Evolutionary conservation across 371 early-diverging fungal species (phyloP), one percentile per base, ranked within the genome.

Genomic region (Syncephalastrum contaminatum): DNA sequence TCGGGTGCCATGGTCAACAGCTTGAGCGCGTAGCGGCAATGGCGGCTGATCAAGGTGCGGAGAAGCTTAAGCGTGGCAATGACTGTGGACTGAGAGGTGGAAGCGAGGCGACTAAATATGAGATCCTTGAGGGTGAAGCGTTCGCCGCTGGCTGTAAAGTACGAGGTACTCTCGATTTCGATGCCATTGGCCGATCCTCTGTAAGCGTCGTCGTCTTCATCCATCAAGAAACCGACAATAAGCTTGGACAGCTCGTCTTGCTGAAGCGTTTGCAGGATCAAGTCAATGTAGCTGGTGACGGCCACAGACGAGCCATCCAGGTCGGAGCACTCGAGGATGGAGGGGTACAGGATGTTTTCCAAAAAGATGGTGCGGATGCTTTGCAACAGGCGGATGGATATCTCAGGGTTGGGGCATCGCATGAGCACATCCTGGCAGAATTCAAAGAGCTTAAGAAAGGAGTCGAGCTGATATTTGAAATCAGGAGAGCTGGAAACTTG

Each of bases 221-320:
- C 84, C 58, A 92, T 69, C 43, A 91, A 52, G 59, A 90, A 91
- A 4, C 83, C 79, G 47, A 87, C 75, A 19, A 93, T 70, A 4
- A 87, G 58, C 39, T 84, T 80, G 12, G 86, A 81, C 53, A 93
- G 64, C 21, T 83, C 80, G 43, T 88, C 85, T 55, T 91, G 88
- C 27, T 81, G 70, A 15, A 90, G 64, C 0, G 81, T 76, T 43
- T 84, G 85, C 20, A 92, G 66, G 59, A 94, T 89, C 51, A 85
- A 64, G 46, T 88, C 88, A 25, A 94, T 75, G 55, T 95, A 95
- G 53, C 84, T 87, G 62, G 94, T 84, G 4, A 87, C 85, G 2
- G 93, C 88, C 0, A 91, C 90, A 10, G 91, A 85, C 43, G 90
- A 89, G 3, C 93, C 94, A 62, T 95, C 94, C 15, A 86, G 85